These are phyloP conservation scores for Diaporthe citriasiana DNA, from an alignment of 2,329 filamentous ascomycete genomes.

Conservation along the genomic window DNA sequence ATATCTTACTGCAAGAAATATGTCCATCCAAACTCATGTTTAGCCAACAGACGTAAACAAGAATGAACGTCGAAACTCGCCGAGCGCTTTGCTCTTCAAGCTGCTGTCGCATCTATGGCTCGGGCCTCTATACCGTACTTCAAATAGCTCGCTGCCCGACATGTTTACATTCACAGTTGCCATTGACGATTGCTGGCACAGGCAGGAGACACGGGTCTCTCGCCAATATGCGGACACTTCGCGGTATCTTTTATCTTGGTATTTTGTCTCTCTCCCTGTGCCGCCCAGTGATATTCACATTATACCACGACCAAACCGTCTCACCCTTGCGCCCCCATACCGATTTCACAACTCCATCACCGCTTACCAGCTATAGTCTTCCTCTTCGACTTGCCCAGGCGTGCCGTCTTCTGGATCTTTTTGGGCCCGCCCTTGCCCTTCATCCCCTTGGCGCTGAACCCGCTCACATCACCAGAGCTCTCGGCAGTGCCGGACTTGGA, in stretches of 20 bases:
- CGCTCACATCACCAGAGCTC: slow-evolving; percentile 84
- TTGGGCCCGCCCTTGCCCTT: slow-evolving; percentile 66
- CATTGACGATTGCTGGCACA: neutral
- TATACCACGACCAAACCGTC: neutral
- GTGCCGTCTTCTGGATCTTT: slow-evolving; percentile 57
- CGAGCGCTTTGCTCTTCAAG: neutral
- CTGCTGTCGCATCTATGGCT: neutral
- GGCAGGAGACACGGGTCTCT: neutral
- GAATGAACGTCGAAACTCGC: neutral
- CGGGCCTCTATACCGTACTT: neutral
- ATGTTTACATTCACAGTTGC: neutral
- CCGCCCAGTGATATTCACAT: slow-evolving; percentile 2
- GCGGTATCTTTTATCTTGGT: neutral
- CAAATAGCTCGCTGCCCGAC: no score
- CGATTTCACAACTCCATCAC: slow-evolving; percentile 22
- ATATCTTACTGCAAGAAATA: neutral
- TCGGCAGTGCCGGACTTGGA: slow-evolving; percentile 90
- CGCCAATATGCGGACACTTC: neutral
- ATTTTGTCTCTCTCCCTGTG: neutral
- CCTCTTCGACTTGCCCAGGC: slow-evolving; percentile 67
- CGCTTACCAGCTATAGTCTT: slow-evolving; percentile 59
- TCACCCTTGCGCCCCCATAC: neutral
- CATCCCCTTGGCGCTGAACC: slow-evolving; percentile 89
- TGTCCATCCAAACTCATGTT: neutral
- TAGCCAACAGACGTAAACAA: neutral